A percentile compares a stretch with the other conserved stretches of the same genome.
phyloP scores from a whole-genome alignment of 768 basidiomycete genomes.

The Boletales sp. region DNA sequence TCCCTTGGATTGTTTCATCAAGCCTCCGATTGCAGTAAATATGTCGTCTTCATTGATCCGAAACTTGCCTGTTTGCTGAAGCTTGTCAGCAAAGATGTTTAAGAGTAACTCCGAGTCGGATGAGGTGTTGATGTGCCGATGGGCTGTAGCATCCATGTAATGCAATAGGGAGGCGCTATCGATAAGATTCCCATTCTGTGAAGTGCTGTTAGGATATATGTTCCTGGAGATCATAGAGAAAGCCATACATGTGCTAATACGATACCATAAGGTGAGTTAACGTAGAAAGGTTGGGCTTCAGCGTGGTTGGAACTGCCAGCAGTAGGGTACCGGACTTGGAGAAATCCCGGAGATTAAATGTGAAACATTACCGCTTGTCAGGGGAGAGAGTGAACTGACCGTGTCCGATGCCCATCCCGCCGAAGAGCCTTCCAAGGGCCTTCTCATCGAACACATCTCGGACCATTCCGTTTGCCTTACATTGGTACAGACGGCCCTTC shows the following conservation, averaged over 20 bases:
- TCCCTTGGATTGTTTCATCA: conserved; percentile 86
- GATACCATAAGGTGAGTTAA: conserved; percentile 99
- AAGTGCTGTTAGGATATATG: conserved; percentile 2
- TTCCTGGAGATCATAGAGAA: background rate
- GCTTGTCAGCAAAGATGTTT: conserved; percentile 96
- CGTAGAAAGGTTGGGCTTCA: conserved; percentile 99
- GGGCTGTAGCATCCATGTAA: conserved; percentile 93
- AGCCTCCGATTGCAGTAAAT: conserved; percentile 85
- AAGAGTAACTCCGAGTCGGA: conserved; percentile 97
- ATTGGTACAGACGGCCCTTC: conserved; percentile 94
- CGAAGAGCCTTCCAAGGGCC: conserved; percentile 72
- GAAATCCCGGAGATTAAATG: conserved; percentile 9
- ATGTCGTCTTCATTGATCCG: conserved; percentile 99
- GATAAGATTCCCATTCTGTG: conserved; percentile 96
- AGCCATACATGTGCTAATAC: conserved; percentile 89
- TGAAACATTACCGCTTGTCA: background rate
- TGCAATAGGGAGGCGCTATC: conserved; percentile 84
- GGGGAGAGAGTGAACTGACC: conserved; percentile 46
- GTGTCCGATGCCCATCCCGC: conserved; percentile 97
- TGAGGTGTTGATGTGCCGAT: conserved; percentile 98
- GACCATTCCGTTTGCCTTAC: conserved; percentile 99
- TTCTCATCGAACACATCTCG: conserved; percentile 89
- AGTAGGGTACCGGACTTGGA: conserved; percentile 90
- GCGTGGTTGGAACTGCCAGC: conserved; percentile 96
- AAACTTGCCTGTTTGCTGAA: conserved; percentile 98